A percentile compares a stretch with the other conserved stretches of the same genome.
phyloP scores from a whole-genome alignment of 2,329 filamentous ascomycete genomes.

The Trichoderma atroviride region DNA sequence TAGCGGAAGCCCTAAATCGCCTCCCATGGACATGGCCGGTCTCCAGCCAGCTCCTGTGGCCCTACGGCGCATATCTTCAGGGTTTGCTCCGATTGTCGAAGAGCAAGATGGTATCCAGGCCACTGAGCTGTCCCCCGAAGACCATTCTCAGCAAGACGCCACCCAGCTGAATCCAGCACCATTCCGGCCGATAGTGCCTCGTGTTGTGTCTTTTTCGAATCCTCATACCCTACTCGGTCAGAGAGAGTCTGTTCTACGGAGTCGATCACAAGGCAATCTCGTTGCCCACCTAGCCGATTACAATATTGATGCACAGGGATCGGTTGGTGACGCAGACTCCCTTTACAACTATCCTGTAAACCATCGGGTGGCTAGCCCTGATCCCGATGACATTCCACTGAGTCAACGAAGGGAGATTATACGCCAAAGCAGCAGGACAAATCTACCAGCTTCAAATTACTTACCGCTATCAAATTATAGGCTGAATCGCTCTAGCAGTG shows the following conservation, averaged over 20 bases:
- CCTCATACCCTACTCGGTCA: conserved; percentile 60
- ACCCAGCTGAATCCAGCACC: conserved; percentile 32
- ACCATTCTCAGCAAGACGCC: conserved; percentile 4
- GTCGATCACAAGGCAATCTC: conserved; percentile 51
- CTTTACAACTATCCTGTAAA: conserved; percentile 43
- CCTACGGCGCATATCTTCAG: conserved; percentile 36
- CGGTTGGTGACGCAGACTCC: conserved; percentile 48
- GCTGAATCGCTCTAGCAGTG: conserved; percentile 31
- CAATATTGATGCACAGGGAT: conserved; percentile 32
- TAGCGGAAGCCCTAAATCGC: conserved; percentile 31
- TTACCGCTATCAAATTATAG: conserved; percentile 36
- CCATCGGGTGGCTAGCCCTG: conserved; percentile 40
- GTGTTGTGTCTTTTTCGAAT: conserved; percentile 54
- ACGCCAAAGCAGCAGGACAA: conserved; percentile 52
- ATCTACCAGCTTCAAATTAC: conserved; percentile 35
- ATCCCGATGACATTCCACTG: conserved; percentile 71
- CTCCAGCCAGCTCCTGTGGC: conserved; percentile 31
- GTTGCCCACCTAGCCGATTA: conserved; percentile 35
- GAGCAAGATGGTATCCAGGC: conserved; percentile 37
- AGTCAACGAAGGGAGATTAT: conserved; percentile 67
- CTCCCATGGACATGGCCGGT: conserved; percentile 30
- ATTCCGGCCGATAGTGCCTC: conserved; percentile 43
- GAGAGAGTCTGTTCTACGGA: conserved; percentile 57
- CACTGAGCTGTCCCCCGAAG: conserved; percentile 32
- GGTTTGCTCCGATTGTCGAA: conserved; percentile 49